A percentile compares a stretch with the other conserved stretches of the same genome.
These are phyloP conservation scores for Hypericum androsaemum DNA, from an alignment of 345 rosid species.

Conservation along the genomic window DNA sequence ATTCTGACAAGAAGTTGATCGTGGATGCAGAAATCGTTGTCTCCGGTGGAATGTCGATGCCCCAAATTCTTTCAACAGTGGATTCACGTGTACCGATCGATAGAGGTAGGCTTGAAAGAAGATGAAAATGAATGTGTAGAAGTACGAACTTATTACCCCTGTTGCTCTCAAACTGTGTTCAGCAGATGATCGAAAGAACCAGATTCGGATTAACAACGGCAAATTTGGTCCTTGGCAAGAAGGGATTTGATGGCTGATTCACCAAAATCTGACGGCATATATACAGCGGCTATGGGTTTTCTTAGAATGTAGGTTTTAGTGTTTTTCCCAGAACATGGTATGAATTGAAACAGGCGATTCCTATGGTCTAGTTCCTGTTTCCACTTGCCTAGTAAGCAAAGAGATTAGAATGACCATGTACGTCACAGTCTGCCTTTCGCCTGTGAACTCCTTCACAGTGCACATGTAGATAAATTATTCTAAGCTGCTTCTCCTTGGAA, in stretches of 20 bases:
- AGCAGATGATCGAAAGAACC: slow-evolving; percentile 5
- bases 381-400: too few species aligned
- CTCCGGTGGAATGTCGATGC: slow-evolving; percentile 98
- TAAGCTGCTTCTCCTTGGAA: too few species aligned
- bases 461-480: too few species aligned
- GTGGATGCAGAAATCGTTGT: slow-evolving; percentile 75
- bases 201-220: slow-evolving; percentile 1
- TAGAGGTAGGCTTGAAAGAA: slow-evolving; percentile 54
- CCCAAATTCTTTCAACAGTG: slow-evolving; percentile 67
- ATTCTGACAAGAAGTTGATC: too few species aligned
- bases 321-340: slow-evolving; percentile 18
- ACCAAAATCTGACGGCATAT: slow-evolving; percentile 16
- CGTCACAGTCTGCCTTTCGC: too few species aligned
- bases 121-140: slow-evolving; percentile 33
- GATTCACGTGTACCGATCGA: slow-evolving; percentile 41
- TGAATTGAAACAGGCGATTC: slow-evolving; percentile 7
- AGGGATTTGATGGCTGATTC: slow-evolving; percentile 5
- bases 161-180: slow-evolving; percentile 8
- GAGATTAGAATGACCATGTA: too few species aligned
- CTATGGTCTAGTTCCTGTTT: too few species aligned
- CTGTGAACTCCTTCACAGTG: too few species aligned
- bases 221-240: slow-evolving; percentile 4
- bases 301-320: slow-evolving; percentile 28
- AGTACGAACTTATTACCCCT: slow-evolving; percentile 9
- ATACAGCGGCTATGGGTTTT: slow-evolving; percentile 11